Evolutionary conservation across 805 yeast species (phyloP).

Genomic region (Lipomyces orientalis): DNA sequence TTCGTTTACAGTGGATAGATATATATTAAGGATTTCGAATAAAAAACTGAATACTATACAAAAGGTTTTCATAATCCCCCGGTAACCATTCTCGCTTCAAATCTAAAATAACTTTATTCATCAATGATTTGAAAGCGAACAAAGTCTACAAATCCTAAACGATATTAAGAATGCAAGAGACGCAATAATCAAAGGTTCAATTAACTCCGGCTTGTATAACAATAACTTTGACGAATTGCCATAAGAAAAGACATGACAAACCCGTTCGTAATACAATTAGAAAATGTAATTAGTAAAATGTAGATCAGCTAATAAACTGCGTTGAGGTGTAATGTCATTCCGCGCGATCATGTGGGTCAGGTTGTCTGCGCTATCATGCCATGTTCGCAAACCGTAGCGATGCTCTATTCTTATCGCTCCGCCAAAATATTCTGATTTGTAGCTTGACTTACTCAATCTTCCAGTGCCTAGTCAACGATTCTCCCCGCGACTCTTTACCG

Average conservation of each 20-base stretch:
- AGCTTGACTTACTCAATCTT: constrained; percentile 33
- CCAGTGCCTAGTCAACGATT: constrained; percentile 39
- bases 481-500: constrained; percentile 38
- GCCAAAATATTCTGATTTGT: not conserved
- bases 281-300: not conserved
- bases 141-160: not conserved
- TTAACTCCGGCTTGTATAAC: not conserved
- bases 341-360: not conserved
- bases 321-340: not conserved
- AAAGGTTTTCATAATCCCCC: not conserved
- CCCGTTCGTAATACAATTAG: not conserved
- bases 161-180: not conserved
- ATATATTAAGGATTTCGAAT: not conserved
- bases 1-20: not conserved
- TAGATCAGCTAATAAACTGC: not conserved
- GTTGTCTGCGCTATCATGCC: not conserved
- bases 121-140: not conserved
- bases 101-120: not conserved
- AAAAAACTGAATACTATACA: not conserved
- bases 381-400: not conserved
- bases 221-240: not conserved
- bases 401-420: not conserved
- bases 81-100: not conserved
- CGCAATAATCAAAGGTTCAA: not conserved
- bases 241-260: not conserved